These are phyloP conservation scores for Cystobasidium onofrii DNA, from an alignment of 768 basidiomycete genomes.

Conservation along the genomic window DNA sequence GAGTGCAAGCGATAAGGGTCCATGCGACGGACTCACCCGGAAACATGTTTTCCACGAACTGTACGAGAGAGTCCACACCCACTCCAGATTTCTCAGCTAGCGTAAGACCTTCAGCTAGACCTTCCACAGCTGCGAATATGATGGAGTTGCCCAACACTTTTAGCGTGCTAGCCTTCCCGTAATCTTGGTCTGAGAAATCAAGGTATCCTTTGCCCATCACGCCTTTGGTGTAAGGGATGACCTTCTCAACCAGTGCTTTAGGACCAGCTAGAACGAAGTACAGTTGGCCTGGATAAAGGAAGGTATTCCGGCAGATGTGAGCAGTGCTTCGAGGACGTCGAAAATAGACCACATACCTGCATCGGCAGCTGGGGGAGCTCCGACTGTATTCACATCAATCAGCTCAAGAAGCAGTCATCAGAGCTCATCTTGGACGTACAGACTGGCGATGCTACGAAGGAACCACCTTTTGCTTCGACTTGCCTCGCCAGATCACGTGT, in stretches of 20 bases:
- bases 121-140: not conserved
- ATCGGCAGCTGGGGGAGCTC: conserved; percentile 4
- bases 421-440: too few relatives aligned
- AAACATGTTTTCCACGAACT: conserved; percentile 23
- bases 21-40: not conserved
- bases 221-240: conserved; percentile 25
- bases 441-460: conserved; percentile 23
- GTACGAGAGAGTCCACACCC: conserved; percentile 19
- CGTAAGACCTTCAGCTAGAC: conserved; percentile 23
- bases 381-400: not conserved
- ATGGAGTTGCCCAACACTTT: conserved; percentile 29
- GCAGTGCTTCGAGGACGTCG: not conserved
- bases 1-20: too few relatives aligned
- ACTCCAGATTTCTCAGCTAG: conserved; percentile 32
- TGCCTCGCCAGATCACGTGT: conserved; percentile 14
- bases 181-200: conserved; percentile 6
- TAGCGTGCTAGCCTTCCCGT: conserved; percentile 20
- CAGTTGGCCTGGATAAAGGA: conserved; percentile 4
- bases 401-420: too few relatives aligned
- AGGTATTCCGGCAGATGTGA: not conserved
- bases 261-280: conserved; percentile 33
- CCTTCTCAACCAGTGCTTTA: conserved; percentile 1
- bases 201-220: conserved; percentile 32
- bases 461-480: not conserved
- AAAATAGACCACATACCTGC: not conserved